Evolutionary conservation across 192 early-diverging fungal genomes (phyloP), one percentile per base, ranked within the genome.

Genomic region (Borealophlyctis nickersoniae): DNA sequence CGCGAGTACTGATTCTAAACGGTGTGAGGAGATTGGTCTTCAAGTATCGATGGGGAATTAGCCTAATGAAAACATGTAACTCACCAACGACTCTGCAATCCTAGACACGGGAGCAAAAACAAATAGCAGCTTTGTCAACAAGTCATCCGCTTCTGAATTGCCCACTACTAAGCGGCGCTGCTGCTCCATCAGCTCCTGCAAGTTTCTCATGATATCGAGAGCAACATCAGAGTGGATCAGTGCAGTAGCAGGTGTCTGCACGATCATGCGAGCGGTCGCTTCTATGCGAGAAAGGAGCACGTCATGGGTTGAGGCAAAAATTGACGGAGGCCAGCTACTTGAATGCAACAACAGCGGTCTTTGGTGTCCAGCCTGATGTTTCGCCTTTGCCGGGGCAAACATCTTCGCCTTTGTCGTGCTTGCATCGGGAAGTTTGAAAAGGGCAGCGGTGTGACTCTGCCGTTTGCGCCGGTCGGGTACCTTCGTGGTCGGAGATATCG

Each of bases 321-420:
- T 70, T 0, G 82, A 81, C 9, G 85, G 83, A 2, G 85, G 85
- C 85, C 85, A 87, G 54, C 82, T 83, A 55, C 77, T 87, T 16
- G 86, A 88, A 49, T 78, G 81, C 52, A 75, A 69, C 33, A 86
- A 67, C 14, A n/a, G n/a, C n/a, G n/a, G n/a, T n/a, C n/a, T n/a
- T n/a, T n/a, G n/a, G 28, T 26, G 28, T 31, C 1, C 28, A 26
- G 14, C 16, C 29, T 62, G 50, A 54, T 4, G 62, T n/a, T 22
- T 28, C 55, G 35, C 61, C 5, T 27, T 63, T 54, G 62, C 60
- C 36, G 30, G 14, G 62, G 0, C 19, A 16, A 22, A 30, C 31
- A 16, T 39, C 56, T 52, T 28, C 22, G 29, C 24, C 16, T 13
- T n/a, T n/a, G n/a, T n/a, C n/a, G n/a, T n/a, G n/a, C n/a, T n/a